Evolutionary conservation across 2,329 filamentous ascomycete species (phyloP), one percentile per base, ranked within the genome.

Genomic region (Fusarium gaditjirri): DNA sequence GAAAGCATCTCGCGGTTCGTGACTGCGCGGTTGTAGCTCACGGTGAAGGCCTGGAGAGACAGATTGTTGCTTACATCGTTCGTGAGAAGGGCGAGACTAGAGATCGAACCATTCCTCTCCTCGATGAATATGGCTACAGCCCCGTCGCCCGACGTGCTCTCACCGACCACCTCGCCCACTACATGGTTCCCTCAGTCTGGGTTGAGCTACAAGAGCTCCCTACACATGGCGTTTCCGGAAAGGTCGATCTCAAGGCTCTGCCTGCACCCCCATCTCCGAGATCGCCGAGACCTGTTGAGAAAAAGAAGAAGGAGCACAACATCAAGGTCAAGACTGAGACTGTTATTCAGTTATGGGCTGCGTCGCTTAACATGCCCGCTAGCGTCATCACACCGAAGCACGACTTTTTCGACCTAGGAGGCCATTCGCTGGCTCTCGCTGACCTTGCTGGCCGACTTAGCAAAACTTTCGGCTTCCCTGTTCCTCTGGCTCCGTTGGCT

Each of bases 141-240:
- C 90, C 92, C 2, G 86, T 86, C 10, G 90, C 92, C 6, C 87
- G 93, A 50, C 88, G 90, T 61, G 86, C 87, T 21, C 85, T 95
- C 5, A 86, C 90, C 2, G 83, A 87, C 21, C 89, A 90, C 70
- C 86, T 95, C 35, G 93, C 93, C 3, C 92, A 93, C 69, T 95
- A 95, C 81, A 95, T 95, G 93, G 91, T 95, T 59, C 93, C 93
- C 0, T 86, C 91, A 2, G 80, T 94, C 6, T 95, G 93, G 93
- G 90, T 95, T 41, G 88, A 92, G 76, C 81, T 95, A 36, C 87
- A 91, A 6, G 86, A 88, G 67, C 81, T 95, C 9, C 93, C 93
- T 1, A 94, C 92, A 0, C 91, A 94, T 74, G 90, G 89, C 54
- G 93, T 95, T 3, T 95, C 93, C 19, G 93, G 93, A 25, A 95